These are phyloP conservation scores for Clarkia xantiana DNA, from an alignment of 345 rosid genomes.

Conservation along the genomic window DNA sequence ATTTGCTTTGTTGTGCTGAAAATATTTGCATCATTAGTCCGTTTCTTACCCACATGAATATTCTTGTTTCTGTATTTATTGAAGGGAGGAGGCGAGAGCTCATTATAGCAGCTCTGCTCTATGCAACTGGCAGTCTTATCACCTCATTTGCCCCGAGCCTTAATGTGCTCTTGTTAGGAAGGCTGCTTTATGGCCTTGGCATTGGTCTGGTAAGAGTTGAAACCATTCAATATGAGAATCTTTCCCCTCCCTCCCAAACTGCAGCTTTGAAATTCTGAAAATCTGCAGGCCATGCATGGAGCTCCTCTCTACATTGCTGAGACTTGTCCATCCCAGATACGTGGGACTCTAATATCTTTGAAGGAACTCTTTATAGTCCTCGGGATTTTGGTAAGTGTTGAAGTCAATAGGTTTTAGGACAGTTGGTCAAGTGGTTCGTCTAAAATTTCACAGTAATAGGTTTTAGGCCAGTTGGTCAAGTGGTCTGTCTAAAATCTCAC, in stretches of 20 bases:
- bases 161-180: slow-evolving; percentile 56
- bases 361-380: slow-evolving; percentile 86
- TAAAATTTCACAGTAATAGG: too few species aligned
- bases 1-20: slow-evolving; percentile 1
- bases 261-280: slow-evolving; percentile 6
- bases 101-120: slow-evolving; percentile 48
- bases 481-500: too few species aligned
- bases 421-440: too few species aligned
- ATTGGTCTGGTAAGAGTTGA: slow-evolving; percentile 63
- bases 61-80: slow-evolving; percentile 8
- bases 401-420: neutral
- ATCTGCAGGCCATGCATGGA: slow-evolving; percentile 91
- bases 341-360: slow-evolving; percentile 84
- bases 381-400: slow-evolving; percentile 68
- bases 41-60: slow-evolving; percentile 3
- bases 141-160: slow-evolving; percentile 64
- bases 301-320: slow-evolving; percentile 97
- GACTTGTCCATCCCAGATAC: slow-evolving; percentile 93
- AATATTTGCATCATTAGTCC: neutral
- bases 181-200: slow-evolving; percentile 78
- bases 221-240: too few species aligned
- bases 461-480: too few species aligned
- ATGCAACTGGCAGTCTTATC: slow-evolving; percentile 40
- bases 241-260: neutral
- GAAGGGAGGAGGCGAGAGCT: slow-evolving; percentile 85